phyloP scores from a whole-genome alignment of 2,329 filamentous ascomycete genomes.

The Fusarium sp. region DNA sequence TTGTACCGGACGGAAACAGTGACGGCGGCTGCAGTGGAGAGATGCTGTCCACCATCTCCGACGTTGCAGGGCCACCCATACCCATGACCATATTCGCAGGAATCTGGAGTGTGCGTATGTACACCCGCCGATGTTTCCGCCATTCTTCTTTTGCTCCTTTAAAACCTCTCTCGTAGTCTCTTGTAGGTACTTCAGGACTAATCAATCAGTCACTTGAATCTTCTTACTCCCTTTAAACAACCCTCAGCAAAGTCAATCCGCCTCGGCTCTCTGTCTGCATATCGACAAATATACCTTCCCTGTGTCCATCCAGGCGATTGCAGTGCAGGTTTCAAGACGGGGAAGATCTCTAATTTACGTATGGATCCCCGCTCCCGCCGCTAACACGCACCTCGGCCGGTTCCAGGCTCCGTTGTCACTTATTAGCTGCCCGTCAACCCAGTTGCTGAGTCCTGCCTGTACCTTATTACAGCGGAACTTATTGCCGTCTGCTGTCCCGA shows the following conservation, averaged over 20 bases:
- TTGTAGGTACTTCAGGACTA: neutral
- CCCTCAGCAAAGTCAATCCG: neutral
- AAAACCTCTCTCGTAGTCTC: slow-evolving; percentile 12
- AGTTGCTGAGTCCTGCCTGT: neutral
- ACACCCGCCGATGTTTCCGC: slow-evolving; percentile 42
- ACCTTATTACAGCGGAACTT: slow-evolving; percentile 18
- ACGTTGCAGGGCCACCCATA: slow-evolving; percentile 33
- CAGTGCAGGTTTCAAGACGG: neutral
- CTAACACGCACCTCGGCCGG: slow-evolving; percentile 35
- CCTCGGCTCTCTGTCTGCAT: neutral
- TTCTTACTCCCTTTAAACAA: neutral
- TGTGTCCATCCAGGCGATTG: slow-evolving; percentile 2
- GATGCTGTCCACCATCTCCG: slow-evolving; percentile 46
- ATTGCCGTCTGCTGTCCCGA: slow-evolving; percentile 5
- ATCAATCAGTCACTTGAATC: neutral
- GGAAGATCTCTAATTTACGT: slow-evolving; percentile 32
- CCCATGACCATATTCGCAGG: slow-evolving; percentile 24
- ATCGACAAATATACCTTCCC: neutral
- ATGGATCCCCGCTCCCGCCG: slow-evolving; percentile 38
- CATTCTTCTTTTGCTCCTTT: slow-evolving; percentile 16
- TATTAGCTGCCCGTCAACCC: neutral
- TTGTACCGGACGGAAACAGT: slow-evolving; percentile 1
- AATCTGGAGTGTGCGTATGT: slow-evolving; percentile 41
- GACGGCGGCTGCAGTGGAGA: slow-evolving; percentile 41
- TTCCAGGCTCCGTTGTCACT: slow-evolving; percentile 6